Evolutionary conservation across 2,329 filamentous ascomycete species (phyloP).

Genomic region (Epicoccum sorghinum): DNA sequence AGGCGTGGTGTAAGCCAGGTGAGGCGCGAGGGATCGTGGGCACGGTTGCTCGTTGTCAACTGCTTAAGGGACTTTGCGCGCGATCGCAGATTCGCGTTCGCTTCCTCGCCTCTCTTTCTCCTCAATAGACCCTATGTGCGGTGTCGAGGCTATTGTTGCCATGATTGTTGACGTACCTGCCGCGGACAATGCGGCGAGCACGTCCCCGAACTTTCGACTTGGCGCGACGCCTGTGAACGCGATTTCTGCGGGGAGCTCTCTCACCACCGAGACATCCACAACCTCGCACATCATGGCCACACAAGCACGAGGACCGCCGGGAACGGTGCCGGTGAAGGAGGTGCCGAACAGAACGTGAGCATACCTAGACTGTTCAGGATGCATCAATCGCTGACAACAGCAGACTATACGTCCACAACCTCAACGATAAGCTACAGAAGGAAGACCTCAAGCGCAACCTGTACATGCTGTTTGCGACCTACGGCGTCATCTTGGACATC

Average conservation of each 20-base stretch:
- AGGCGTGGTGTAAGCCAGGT: not conserved
- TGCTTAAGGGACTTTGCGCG: not conserved
- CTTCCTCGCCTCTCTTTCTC: constrained; percentile 4
- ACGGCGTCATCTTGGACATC: constrained; percentile 89
- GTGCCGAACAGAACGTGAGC: constrained; percentile 45
- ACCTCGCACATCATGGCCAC: constrained; percentile 30
- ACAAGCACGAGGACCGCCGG: constrained; percentile 31
- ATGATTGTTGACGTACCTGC: constrained; percentile 7
- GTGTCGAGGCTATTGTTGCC: not conserved
- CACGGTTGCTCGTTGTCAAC: not conserved
- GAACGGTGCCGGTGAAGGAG: constrained; percentile 26
- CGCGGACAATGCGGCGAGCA: constrained; percentile 21
- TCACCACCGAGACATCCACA: constrained; percentile 16
- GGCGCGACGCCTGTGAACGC: constrained; percentile 18
- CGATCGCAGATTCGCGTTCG: not conserved
- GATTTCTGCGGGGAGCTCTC: constrained; percentile 39
- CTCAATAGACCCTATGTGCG: not conserved
- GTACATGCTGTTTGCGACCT: constrained; percentile 93
- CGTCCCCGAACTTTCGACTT: constrained; percentile 27
- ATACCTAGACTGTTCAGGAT: not conserved
- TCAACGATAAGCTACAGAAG: constrained; percentile 90
- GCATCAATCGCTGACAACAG: not conserved
- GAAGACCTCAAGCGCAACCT: constrained; percentile 82
- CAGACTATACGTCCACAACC: constrained; percentile 87
- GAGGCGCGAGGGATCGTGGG: constrained; percentile 4